phyloP scores from a whole-genome alignment of 306 rosid species.

The Cyamopsis tetragonoloba region DNA sequence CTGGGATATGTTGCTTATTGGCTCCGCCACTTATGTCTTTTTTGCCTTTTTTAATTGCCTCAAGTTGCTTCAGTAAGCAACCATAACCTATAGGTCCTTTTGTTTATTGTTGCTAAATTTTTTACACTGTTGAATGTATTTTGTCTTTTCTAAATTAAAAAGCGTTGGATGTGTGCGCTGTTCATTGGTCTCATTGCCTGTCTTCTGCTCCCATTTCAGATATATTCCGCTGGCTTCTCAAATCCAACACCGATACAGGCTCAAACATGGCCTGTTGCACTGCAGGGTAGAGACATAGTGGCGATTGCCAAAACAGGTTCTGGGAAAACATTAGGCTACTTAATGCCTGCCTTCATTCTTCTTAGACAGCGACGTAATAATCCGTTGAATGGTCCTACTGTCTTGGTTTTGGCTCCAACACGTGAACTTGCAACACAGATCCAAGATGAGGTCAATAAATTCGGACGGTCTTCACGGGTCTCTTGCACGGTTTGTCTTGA shows the following conservation, averaged over 20 bases:
- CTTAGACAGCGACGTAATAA: slow-evolving; percentile 78
- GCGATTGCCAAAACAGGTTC: slow-evolving; percentile 99
- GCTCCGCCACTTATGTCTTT: slow-evolving; percentile 87
- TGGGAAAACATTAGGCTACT: slow-evolving; percentile 93
- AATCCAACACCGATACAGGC: slow-evolving; percentile 98
- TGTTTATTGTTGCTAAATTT: slow-evolving; percentile 37
- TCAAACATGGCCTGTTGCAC: slow-evolving; percentile 98
- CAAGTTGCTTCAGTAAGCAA: slow-evolving; percentile 99
- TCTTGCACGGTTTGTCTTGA: slow-evolving; percentile 81
- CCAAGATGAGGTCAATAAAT: slow-evolving; percentile 85
- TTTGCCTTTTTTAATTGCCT: slow-evolving; percentile 92
- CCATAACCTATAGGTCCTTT: slow-evolving; percentile 77
- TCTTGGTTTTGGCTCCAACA: slow-evolving; percentile 95
- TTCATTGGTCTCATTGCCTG: slow-evolving; percentile 36
- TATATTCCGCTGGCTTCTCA: slow-evolving; percentile 86
- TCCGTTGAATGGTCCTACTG: slow-evolving; percentile 86
- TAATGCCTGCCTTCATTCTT: slow-evolving; percentile 87
- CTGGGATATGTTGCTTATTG: slow-evolving; percentile 90
- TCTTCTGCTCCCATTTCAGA: slow-evolving; percentile 51
- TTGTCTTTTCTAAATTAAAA: slow-evolving; percentile 17
- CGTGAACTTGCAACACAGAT: slow-evolving; percentile 99
- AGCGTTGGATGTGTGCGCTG: slow-evolving; percentile 16
- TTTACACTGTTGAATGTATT: slow-evolving; percentile 26
- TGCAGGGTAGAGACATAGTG: slow-evolving; percentile 93
- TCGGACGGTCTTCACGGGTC: slow-evolving; percentile 81